A percentile compares a stretch with the other conserved stretches of the same genome.
Evolutionary conservation across 1,284 basidiomycete species (phyloP).

Genomic region (Leccinum angustisporum): DNA sequence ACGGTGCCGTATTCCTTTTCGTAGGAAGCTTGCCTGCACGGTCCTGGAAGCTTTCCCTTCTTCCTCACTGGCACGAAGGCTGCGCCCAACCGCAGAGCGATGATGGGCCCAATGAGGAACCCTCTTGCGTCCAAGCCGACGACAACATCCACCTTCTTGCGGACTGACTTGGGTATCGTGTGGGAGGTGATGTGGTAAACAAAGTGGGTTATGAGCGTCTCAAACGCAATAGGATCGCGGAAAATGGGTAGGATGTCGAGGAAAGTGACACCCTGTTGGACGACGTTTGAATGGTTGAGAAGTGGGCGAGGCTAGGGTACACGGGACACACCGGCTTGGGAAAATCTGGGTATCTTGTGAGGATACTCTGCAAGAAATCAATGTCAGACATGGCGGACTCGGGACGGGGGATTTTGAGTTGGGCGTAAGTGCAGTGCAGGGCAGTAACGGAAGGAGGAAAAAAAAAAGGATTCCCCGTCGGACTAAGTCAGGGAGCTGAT

Average conservation of each 20-base stretch:
- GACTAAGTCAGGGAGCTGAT: not conserved
- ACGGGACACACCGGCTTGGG: slow-evolving; percentile 73
- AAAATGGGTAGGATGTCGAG: slow-evolving; percentile 92
- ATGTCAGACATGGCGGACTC: slow-evolving; percentile 68
- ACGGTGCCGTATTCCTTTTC: slow-evolving; percentile 93
- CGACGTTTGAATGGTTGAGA: not conserved
- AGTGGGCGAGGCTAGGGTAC: not conserved
- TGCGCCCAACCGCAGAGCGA: slow-evolving; percentile 89
- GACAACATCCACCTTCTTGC: slow-evolving; percentile 86
- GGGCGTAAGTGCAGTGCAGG: slow-evolving; percentile 4
- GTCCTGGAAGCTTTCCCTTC: slow-evolving; percentile 90
- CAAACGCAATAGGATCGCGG: slow-evolving; percentile 80
- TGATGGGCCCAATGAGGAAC: slow-evolving; percentile 91
- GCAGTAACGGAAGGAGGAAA: not conserved
- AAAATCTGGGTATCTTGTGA: slow-evolving; percentile 77
- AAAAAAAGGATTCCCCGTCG: slow-evolving; percentile 5
- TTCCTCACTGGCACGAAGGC: slow-evolving; percentile 98
- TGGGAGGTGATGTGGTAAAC: slow-evolving; percentile 82
- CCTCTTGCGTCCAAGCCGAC: slow-evolving; percentile 97
- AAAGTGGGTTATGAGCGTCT: slow-evolving; percentile 90
- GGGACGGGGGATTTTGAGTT: not conserved
- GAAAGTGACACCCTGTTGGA: slow-evolving; percentile 70
- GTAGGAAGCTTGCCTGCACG: slow-evolving; percentile 77
- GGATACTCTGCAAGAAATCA: slow-evolving; percentile 64
- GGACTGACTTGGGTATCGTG: slow-evolving; percentile 60